phyloP scores from a whole-genome alignment of 176 grass and related monocot genomes.

The Poa pratensis region DNA sequence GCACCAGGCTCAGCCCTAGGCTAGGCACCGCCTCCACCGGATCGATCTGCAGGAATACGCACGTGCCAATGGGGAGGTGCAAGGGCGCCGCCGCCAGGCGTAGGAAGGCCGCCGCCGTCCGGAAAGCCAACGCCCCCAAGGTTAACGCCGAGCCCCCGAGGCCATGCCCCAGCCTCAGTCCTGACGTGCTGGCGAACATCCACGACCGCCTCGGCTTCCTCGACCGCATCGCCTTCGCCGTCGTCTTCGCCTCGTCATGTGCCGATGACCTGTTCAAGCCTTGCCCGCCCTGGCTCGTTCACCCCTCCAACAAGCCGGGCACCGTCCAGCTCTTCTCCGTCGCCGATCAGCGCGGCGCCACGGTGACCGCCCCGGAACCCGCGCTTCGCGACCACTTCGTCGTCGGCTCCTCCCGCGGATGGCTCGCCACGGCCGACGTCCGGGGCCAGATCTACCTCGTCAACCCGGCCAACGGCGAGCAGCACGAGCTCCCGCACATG shows the following conservation, averaged over 20 bases:
- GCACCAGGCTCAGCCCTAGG: background rate
- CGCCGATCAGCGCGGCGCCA: background rate
- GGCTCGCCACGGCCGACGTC: slow-evolving; percentile 25
- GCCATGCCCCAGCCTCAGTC: background rate
- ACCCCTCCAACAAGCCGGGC: background rate
- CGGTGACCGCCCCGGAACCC: background rate
- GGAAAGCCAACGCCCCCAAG: background rate
- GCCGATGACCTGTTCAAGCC: background rate
- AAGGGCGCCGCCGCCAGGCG: slow-evolving; percentile 16
- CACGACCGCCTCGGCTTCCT: slow-evolving; percentile 15
- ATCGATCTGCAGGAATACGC: background rate
- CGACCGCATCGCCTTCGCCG: slow-evolving; percentile 18
- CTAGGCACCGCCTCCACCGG: background rate
- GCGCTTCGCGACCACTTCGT: background rate
- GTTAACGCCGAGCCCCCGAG: background rate
- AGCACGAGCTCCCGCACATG: slow-evolving; percentile 5
- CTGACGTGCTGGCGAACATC: slow-evolving; percentile 18
- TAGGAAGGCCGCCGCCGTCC: background rate
- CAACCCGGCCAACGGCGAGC: slow-evolving; percentile 22
- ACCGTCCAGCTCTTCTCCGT: slow-evolving; percentile 12
- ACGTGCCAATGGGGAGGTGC: slow-evolving; percentile 6
- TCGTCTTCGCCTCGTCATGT: background rate
- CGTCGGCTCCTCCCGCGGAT: slow-evolving; percentile 23
- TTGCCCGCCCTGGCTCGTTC: slow-evolving; percentile 10
- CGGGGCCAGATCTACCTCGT: background rate